Conservation (phyloP, 2,329 filamentous ascomycete genomes). For the Teratosphaeria destructans region DNA sequence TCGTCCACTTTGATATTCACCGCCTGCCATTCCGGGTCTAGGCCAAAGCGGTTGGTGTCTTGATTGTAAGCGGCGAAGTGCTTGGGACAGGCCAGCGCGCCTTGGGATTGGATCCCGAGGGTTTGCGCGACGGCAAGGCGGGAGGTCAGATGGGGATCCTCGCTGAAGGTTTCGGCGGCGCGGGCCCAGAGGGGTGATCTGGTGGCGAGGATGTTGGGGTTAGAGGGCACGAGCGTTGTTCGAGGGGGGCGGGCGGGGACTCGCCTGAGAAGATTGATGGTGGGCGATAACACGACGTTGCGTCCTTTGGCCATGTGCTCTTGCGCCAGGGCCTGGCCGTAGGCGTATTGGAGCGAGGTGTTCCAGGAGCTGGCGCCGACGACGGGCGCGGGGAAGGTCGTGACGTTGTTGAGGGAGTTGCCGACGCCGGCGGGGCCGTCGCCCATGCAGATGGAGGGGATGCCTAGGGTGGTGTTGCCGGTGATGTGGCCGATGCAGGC, state of each 20-base stretch:
- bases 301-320: background rate
- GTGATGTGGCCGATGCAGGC: background rate
- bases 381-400: background rate
- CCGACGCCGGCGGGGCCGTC: background rate
- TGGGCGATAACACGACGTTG: background rate
- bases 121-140: conserved; percentile 55
- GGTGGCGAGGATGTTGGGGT: too few relatives aligned
- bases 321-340: background rate
- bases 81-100: conserved; percentile 69
- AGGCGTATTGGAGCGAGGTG: background rate
- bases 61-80: conserved; percentile 68
- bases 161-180: conserved; percentile 79
- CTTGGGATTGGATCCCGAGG: conserved; percentile 58
- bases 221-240: background rate
- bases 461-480: background rate
- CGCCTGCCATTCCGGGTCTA: conserved; percentile 31
- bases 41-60: conserved; percentile 48
- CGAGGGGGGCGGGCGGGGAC: background rate
- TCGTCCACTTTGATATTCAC: conserved; percentile 56
- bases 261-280: background rate
- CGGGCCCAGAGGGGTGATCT: conserved; percentile 70
- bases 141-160: conserved; percentile 68
- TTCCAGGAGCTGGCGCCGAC: background rate
- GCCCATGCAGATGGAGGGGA: background rate
- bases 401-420: background rate